Evolutionary conservation across 1,139 yeast species (phyloP), one percentile per base, ranked within the genome.

Genomic region (Arxiozyma slooffiae): DNA sequence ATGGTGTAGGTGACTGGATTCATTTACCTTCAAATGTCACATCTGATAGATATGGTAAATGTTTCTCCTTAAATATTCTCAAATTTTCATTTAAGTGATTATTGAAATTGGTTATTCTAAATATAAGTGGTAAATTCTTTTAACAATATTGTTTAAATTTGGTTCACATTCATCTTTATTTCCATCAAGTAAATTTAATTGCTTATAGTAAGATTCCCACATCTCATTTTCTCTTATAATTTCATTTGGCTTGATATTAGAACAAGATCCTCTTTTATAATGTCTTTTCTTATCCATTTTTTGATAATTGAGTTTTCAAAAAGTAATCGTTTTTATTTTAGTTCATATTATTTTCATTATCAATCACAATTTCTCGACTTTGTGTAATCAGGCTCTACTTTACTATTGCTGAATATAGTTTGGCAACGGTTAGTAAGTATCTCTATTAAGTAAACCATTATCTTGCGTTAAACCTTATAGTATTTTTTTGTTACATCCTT

Each of bases 101-200:
- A 60, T 83, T 80, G 8, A 95, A 83, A 1, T 96, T 96, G 7
- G 98, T 92, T 61, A 92, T 80, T 69, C 98, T 79, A 72, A 92
- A 92, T 1, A 98, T 92, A 60, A 94, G 73, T 4, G 99, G 98
- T 52, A 92, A 77, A 56, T 82, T 81, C 36, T 77, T 75, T 67
- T 87, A 92, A 67, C 96, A 88, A 48, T 82, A 77, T 52, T 70
- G 73, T 66, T 89, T 88, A 74, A 90, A 89, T 14, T 66, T 66
- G n/a, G 76, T 89, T 82, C 92, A 92, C 56, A n/a, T n/a, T 83
- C 81, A 38, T 74, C 82, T 45, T 76, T 85, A 7, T 88, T 82
- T n/a, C 37, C 23, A 53, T 85, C 73, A 48, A 89, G 48, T 17
- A 47, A 70, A 38, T 76, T 76, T 69, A 83, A 78, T 1, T 79